Base-by-base conservation (phyloP, 805 yeast genomes). In the Saturnispora besseyi region DNA sequence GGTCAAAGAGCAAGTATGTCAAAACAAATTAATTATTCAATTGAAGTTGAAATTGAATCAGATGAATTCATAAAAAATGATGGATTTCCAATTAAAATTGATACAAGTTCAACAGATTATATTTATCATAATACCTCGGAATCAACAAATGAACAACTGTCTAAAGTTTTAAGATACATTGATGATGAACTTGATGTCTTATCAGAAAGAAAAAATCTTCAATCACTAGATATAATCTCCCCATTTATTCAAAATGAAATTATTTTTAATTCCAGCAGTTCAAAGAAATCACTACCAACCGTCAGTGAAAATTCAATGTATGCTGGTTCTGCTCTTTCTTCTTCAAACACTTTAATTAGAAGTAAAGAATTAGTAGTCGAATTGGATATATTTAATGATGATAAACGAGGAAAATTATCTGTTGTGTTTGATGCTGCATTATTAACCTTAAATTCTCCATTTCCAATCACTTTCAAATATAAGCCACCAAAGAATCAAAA, bases 1-100 rank as follows among this genome's bases (percentile, higher is more conserved):
- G 47, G 47, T 28, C 41, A 81, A 62, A 63, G 70, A 32, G 58
- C 70, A 10, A 65, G 65, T 34, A 68, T 64, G 50, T 72, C 61
- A 15, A 55, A 56, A 26, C 75, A 79, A 41, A 62, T 79, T 11
- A 64, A 73, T 21, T 79, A 80, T 57, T 66, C 76, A 1, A 67
- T 80, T 30, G 78, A 75, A 50, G 78, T 80, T 12, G 71, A 73
- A 49, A 65, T 45, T 36, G 47, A 45, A 22, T 48, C 65, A 3
- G 67, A 67, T 51, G 41, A 45, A 6, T 34, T 36, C 15, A 34
- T 44, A 9, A 33, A 34, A 28, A 30, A 10, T 11, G 46, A 44
- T 10, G 11, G 11, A n/a, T 13, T 10, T 13, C n/a, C 26, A n/a
- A 44, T 45, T 21, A 30, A 36, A 34, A 34, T 45, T 28, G 41